Base-by-base conservation (phyloP, 2,329 filamentous ascomycete genomes). In the Myriosclerotinia curreyana region DNA sequence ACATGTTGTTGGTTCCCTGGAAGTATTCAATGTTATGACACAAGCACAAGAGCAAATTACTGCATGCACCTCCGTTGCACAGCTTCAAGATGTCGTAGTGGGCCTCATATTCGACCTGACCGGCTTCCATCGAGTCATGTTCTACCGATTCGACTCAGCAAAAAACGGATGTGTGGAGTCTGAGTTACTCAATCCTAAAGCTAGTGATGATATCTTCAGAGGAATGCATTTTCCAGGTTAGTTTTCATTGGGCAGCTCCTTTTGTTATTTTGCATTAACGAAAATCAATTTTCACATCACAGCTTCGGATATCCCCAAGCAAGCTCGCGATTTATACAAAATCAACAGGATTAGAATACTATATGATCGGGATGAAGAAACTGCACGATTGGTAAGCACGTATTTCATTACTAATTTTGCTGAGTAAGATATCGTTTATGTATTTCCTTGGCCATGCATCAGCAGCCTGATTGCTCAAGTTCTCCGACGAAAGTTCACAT, bases 81-180 rank as follows among this genome's bases (percentile, higher is more conserved):
- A 75, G 0, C 91, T 96, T 66, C 79, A 96, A 50, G 94, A 95
- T 71, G 86, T 94, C 5, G 76, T 95, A 2, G 89, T 94, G 0
- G 92, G 92, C 0, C 89, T 96, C 7, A 86, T 96, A 49, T 96
- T 95, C 73, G 92, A 96, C 71, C 75, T 96, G 55, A 96, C 92
- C 0, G 92, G 92, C 0, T 96, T 96, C 69, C 92, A 96, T 73
- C 89, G 92, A 17, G 90, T 96, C 55, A 93, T 96, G 90, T 84
- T 96, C 1, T 96, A 96, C 72, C 91, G 96, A 74, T 96, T 96
- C 68, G 92, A 96, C 74, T 48, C 59, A 5, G 42, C 65, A n/a
- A 70, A 70, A 48, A 73, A 73, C 62, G 71, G 71, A 15, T 87
- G 90, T 63, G 92, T 96, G 0, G 92, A 96, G 6, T 92, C 91